Base-by-base conservation (phyloP, 441 rosid species). In the Adansonia gregorii region DNA sequence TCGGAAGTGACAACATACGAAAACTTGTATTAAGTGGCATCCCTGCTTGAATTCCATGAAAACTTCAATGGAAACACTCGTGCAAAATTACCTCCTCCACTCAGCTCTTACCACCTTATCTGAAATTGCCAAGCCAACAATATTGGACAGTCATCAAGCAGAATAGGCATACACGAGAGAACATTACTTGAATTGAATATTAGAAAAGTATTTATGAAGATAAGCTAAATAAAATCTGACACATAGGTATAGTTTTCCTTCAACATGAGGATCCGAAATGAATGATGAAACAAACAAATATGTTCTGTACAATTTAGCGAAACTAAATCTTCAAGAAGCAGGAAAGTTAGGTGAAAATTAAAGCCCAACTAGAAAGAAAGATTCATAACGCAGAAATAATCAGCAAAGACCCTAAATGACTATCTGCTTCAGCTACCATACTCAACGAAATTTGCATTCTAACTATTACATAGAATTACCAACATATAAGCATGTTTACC, bases 71-170 rank as follows among this genome's bases (percentile, higher is more conserved):
- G 49, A 41, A 61, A 48, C 76, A 73, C 71, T 82, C 10, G 6
- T 6, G 65, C 22, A 74, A 72, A 67, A 71, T 93, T 87, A 93
- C 85, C 95, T 87, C 84, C 84, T 90, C 97, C 94, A 93, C 75
- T 90, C 95, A 15, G 89, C 89, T 85, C 78, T 86, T 45, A 82
- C 79, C 72, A 15, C 74, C 88, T 89, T 92, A 49, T 89, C 97
- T 90, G 89, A 77, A 85, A 78, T 49, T 19, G 60, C 15, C 51
- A 75, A 60, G 54, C 71, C 71, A 64, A 79, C 51, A 46, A 78
- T 73, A 67, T 70, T n/a, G 17, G 55, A 54, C 49, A 67, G 72
- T 69, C 35, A 75, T 49, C 24, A 27, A 24, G 60, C 19, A 45
- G 74, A 52, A 81, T 65, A 67, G 24, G 49, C 69, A 70, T 60